Percentiles rank a stretch among this genome's conserved stretches.
Evolutionary conservation across 176 grass and related monocot species (phyloP).

Genomic region (Oryza officinalis): DNA sequence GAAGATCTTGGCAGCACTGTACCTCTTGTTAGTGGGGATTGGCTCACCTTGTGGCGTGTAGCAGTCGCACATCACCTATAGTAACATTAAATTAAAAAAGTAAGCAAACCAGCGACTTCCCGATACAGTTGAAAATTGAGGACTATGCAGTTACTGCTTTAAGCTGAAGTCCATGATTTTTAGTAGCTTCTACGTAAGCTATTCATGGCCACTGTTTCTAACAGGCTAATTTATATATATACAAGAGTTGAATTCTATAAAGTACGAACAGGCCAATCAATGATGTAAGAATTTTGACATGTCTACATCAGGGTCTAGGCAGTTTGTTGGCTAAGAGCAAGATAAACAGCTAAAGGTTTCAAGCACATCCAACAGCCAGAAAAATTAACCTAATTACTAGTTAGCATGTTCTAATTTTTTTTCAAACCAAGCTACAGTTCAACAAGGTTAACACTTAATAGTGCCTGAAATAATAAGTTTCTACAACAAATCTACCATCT

Average conservation of each 20-base stretch:
- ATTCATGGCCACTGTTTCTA: background rate
- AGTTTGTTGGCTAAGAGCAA: background rate
- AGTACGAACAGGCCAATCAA: background rate
- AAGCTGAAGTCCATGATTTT: background rate
- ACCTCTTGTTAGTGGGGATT: conserved; percentile 86
- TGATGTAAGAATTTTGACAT: background rate
- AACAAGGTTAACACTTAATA: background rate
- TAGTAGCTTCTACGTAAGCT: background rate
- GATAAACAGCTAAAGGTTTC: background rate
- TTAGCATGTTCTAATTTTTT: background rate
- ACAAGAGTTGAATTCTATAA: background rate
- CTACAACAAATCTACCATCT: background rate
- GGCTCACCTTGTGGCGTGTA: conserved; percentile 84
- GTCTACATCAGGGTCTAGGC: background rate
- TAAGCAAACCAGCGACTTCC: background rate
- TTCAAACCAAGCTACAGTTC: background rate
- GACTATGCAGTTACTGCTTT: background rate
- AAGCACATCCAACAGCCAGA: background rate
- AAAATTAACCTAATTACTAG: background rate
- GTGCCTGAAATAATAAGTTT: background rate
- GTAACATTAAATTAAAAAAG: background rate
- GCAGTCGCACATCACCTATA: conserved; percentile 96
- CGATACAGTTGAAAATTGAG: background rate
- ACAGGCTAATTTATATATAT: background rate
- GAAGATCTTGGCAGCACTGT: conserved; percentile 81